A percentile compares a stretch with the other conserved stretches of the same genome.
Conservation (phyloP, 1,284 basidiomycete genomes). For the Boletus subluridellus region DNA sequence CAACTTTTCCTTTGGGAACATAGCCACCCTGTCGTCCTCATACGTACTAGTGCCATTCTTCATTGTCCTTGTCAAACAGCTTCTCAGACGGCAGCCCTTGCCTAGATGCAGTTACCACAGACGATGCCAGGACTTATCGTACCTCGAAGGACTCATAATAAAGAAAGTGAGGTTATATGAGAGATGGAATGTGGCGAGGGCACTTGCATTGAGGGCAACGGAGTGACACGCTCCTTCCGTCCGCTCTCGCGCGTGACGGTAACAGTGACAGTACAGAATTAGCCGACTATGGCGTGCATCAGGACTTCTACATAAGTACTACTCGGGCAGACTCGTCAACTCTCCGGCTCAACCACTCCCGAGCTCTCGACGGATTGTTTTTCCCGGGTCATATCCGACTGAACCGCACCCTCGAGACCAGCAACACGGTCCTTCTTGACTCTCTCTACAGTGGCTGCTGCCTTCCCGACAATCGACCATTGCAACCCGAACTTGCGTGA, state of each 20-base stretch:
- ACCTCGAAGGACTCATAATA: too few relatives aligned
- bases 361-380: neutral
- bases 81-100: constrained; percentile 12
- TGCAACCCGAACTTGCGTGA: neutral
- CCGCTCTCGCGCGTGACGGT: too few relatives aligned
- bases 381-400: neutral
- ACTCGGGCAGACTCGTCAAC: neutral
- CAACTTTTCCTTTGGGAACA: constrained; percentile 81
- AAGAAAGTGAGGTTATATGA: too few relatives aligned
- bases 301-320: too few relatives aligned
- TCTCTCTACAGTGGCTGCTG: neutral
- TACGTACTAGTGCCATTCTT: constrained; percentile 84
- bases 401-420: neutral
- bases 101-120: constrained; percentile 1
- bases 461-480: neutral
- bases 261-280: too few relatives aligned
- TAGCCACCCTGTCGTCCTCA: constrained; percentile 84
- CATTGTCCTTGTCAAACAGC: constrained; percentile 50
- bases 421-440: neutral
- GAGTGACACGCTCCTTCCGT: too few relatives aligned
- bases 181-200: too few relatives aligned
- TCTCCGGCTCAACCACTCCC: neutral
- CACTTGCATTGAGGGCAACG: too few relatives aligned
- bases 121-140: neutral
- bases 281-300: too few relatives aligned